These are phyloP conservation scores for Camelina laxa DNA, from an alignment of 345 rosid genomes.

Conservation along the genomic window DNA sequence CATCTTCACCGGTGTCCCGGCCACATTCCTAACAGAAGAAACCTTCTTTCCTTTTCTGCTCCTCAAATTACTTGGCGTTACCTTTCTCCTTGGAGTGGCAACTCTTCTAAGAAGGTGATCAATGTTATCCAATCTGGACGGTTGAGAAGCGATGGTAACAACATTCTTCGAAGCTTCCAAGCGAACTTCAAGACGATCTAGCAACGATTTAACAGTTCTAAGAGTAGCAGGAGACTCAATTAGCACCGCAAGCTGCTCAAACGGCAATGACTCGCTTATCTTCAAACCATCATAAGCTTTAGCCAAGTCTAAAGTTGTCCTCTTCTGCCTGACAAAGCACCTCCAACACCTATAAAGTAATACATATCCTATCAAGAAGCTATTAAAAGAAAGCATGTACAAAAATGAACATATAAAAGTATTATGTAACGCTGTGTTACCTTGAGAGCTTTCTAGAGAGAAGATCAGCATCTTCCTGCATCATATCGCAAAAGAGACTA, in stretches of 20 bases:
- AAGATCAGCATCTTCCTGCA: constrained; percentile 75
- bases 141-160: constrained; percentile 41
- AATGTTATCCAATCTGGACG: constrained; percentile 61
- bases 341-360: constrained; percentile 77
- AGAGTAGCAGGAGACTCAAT: constrained; percentile 71
- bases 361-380: not conserved
- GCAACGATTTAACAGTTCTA: constrained; percentile 62
- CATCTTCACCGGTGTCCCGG: constrained; percentile 48
- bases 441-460: constrained; percentile 82
- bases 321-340: constrained; percentile 62
- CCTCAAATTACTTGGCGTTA: constrained; percentile 51
- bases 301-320: constrained; percentile 75
- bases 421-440: constrained; percentile 40
- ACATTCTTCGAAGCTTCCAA: constrained; percentile 61
- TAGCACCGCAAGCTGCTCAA: constrained; percentile 80
- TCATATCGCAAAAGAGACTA: constrained; percentile 53
- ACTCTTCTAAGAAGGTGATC: constrained; percentile 93
- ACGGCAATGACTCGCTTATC: constrained; percentile 70
- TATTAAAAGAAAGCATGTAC: not conserved
- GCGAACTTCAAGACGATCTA: constrained; percentile 84
- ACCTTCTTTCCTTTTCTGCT: constrained; percentile 62
- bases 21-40: constrained; percentile 46
- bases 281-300: constrained; percentile 69
- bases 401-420: not conserved
- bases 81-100: constrained; percentile 66